phyloP scores from a whole-genome alignment of 2,329 filamentous ascomycete genomes.

The Cryphonectria parasitica region DNA sequence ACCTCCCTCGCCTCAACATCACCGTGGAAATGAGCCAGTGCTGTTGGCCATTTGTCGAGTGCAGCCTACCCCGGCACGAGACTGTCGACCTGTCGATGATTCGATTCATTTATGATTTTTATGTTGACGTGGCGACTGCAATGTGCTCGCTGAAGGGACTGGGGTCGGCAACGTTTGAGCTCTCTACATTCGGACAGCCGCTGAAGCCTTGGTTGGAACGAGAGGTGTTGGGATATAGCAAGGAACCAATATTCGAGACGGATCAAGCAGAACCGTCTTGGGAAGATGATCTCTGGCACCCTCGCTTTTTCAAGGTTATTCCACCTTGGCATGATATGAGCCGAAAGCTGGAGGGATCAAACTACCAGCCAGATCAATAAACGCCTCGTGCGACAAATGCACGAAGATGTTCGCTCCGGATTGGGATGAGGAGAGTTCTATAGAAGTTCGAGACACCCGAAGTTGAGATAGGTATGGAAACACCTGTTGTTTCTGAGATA shows the following conservation, averaged over 20 bases:
- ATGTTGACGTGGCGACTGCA: conserved; percentile 11
- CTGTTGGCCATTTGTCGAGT: not conserved
- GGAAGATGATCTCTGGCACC: not conserved
- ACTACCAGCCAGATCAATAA: not conserved
- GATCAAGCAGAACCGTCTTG: no score
- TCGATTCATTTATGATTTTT: conserved; percentile 5
- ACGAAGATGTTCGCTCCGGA: not conserved
- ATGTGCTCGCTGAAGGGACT: conserved; percentile 5
- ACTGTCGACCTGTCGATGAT: not conserved
- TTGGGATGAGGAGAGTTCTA: no score
- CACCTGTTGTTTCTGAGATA: no score
- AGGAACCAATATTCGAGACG: not conserved
- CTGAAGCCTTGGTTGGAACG: conserved; percentile 13
- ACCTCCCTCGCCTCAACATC: not conserved
- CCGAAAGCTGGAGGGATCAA: conserved; percentile 18
- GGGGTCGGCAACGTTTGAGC: not conserved
- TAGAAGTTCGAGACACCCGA: not conserved
- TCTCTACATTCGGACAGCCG: not conserved
- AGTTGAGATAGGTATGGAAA: not conserved
- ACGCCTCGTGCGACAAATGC: not conserved
- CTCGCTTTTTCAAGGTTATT: not conserved
- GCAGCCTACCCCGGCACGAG: not conserved
- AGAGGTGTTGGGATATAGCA: conserved; percentile 10
- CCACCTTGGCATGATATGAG: conserved; percentile 13
- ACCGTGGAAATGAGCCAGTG: not conserved